Evolutionary conservation across 2,329 filamentous ascomycete genomes (phyloP).

Genomic region (Penicillium sp.): DNA sequence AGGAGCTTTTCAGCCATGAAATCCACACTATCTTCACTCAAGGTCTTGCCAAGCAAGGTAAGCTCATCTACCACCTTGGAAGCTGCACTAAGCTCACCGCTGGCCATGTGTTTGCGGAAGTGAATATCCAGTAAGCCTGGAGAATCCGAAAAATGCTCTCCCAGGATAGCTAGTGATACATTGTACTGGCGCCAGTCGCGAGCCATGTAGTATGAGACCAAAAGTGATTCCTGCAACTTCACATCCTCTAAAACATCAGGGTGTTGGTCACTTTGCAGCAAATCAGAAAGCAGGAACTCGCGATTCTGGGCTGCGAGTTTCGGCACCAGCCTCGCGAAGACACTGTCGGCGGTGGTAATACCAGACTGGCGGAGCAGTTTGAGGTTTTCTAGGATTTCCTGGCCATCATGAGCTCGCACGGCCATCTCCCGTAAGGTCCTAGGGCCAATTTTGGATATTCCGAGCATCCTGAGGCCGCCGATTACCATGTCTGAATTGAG

Average conservation of each 20-base stretch:
- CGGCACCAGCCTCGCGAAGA: conserved; percentile 66
- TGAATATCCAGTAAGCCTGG: conserved; percentile 38
- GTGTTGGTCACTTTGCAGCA: conserved; percentile 64
- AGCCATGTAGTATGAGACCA: conserved; percentile 53
- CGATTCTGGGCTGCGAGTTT: conserved; percentile 63
- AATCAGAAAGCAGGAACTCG: conserved; percentile 51
- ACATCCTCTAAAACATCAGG: conserved; percentile 63
- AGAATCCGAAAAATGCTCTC: conserved; percentile 35
- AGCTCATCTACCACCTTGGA: conserved; percentile 50
- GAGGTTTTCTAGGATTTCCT: conserved; percentile 61
- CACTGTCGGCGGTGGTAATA: conserved; percentile 62
- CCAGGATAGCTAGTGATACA: conserved; percentile 57
- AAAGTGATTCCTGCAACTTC: conserved; percentile 55
- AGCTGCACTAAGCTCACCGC: conserved; percentile 32
- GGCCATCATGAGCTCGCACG: conserved; percentile 59
- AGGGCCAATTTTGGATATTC: conserved; percentile 71
- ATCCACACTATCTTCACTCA: conserved; percentile 48
- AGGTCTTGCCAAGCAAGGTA: conserved; percentile 43
- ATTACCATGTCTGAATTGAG: conserved; percentile 73
- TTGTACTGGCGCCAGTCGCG: conserved; percentile 56
- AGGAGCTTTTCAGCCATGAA: conserved; percentile 42
- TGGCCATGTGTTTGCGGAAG: conserved; percentile 40
- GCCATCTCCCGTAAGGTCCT: conserved; percentile 76
- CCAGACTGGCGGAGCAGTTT: conserved; percentile 61
- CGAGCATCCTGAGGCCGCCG: conserved; percentile 68